Evolutionary conservation across 2,329 filamentous ascomycete species (phyloP), one percentile per base, ranked within the genome.

Genomic region (Arthrobotrys musiformis): DNA sequence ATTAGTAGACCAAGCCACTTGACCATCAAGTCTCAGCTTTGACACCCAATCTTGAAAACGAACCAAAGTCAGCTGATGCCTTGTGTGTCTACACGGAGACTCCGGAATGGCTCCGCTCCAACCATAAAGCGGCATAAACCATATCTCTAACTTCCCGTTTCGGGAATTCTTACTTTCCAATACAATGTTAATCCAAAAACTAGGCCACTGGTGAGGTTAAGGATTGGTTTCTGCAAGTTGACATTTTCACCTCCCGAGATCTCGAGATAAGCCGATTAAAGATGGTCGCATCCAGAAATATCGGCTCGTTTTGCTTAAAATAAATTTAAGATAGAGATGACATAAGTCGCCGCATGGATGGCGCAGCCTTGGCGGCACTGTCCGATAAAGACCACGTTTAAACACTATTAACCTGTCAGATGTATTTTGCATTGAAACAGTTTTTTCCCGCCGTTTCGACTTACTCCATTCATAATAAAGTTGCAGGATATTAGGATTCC

Each of bases 371-470:
- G 40, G 26, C 54, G 19, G 54, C 19, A 24, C 11, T n/a, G n/a
- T 24, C 60, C 37, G 40, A 48, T 50, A 44, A 64, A 50, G 15
- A 50, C 19, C 33, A 35, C 30, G 40, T 40, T 48, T 64, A 37
- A 19, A 19, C 42, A n/a, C 13, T 13, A 26, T 13, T 22, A 62
- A 63, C 26, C 42, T 35, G 28, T 26, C 37, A 24, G 37, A 50
- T 26, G 37, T 64, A 56, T n/a, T 22, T 61, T 26, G 67, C 56
- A 74, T 74, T 61, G 62, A 74, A 54, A 62, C 42, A 13, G 37
- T 40, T 11, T 30, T n/a, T 9, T 35, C 52, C 48, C 54, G 19
- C 26, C 62, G 70, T 26, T 28, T 26, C 2, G n/a, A 54, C 62
- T 42, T 74, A 33, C 62, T 58, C 35, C 8, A 56, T 72, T 15